Evolutionary conservation across 768 basidiomycete genomes (phyloP), one percentile per base, ranked within the genome.

Genomic region (Paxillus involutus): DNA sequence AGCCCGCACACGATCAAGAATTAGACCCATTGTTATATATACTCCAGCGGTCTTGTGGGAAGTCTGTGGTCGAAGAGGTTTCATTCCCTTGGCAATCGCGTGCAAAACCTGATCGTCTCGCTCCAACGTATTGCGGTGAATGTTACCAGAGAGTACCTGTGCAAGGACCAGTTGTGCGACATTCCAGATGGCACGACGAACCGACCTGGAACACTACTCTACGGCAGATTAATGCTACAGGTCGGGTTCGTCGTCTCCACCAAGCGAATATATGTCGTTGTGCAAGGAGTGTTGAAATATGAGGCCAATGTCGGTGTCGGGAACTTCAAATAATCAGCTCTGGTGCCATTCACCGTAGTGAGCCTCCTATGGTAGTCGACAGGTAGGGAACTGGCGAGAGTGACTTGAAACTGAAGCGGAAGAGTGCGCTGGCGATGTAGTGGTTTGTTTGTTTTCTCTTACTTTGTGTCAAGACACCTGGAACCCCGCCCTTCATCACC

Each of bases 281-380:
- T 62, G 47, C 2, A 47, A 44, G 16, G 8, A 52, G 0, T 57
- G 64, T 2, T 42, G 39, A 12, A 39, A 9, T 52, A 63, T 61
- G 16, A 52, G 49, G n/a, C 56, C 40, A 24, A 69, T 66, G 4
- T 44, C 42, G 21, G 73, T 69, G 14, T 72, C 65, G 9, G 53
- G 55, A 17, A 65, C 39, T 7, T 59, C 63, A 52, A 76, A 79
- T 0, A 3, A 1, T 21, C 3, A 81, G 52, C 14, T 73, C 63
- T 0, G 77, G 68, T 52, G 79, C 80, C 5, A 74, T 75, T 78
- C 80, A 80, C 1, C 78, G 71, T 33, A 79, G 67, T 17, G 75
- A 77, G 8, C 79, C 78, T 16, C 74, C 73, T 24, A 79, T 62
- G n/a, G 65, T 63, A 7, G 67, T 67, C 1, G 66, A 64, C 55